phyloP scores from a whole-genome alignment of 2,329 filamentous ascomycete genomes.

The Epicoccum sorghinum region DNA sequence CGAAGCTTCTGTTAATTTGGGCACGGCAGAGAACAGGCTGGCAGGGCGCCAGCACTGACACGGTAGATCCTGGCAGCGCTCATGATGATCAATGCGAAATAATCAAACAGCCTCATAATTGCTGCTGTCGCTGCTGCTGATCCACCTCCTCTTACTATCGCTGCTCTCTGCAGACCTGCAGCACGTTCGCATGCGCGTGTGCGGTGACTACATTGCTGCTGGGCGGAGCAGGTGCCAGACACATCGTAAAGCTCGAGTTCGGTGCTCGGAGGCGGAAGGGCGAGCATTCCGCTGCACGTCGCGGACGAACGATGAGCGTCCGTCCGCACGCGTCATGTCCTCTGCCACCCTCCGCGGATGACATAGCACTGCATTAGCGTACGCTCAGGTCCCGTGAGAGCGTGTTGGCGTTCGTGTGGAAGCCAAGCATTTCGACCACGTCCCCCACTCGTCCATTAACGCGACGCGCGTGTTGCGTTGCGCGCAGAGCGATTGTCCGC shows the following conservation, averaged over 20 bases:
- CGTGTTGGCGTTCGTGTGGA: conserved; percentile 12
- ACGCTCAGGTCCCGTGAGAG: conserved; percentile 20
- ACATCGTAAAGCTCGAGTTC: background rate
- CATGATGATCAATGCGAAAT: conserved; percentile 19
- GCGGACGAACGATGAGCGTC: background rate
- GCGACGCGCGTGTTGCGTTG: background rate
- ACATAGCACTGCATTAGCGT: background rate
- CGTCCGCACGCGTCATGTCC: too few species aligned
- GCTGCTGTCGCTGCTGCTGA: too few species aligned
- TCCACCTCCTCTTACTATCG: background rate
- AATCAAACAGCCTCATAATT: conserved; percentile 11
- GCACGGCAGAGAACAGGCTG: background rate
- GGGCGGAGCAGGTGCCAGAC: background rate
- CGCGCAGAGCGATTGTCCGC: background rate
- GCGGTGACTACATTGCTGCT: background rate
- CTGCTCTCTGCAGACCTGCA: background rate
- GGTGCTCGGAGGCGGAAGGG: conserved; percentile 24
- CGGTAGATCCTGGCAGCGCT: conserved; percentile 6
- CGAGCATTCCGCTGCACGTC: conserved; percentile 26
- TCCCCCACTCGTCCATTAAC: conserved; percentile 6
- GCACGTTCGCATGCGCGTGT: background rate
- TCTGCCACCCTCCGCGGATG: background rate
- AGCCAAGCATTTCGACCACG: conserved; percentile 8
- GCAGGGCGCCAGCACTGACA: conserved; percentile 5
- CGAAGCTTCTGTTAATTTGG: conserved; percentile 11